A percentile compares a stretch with the other conserved stretches of the same genome.
Conservation (phyloP, 2,329 filamentous ascomycete genomes). For the Claviceps pusilla region DNA sequence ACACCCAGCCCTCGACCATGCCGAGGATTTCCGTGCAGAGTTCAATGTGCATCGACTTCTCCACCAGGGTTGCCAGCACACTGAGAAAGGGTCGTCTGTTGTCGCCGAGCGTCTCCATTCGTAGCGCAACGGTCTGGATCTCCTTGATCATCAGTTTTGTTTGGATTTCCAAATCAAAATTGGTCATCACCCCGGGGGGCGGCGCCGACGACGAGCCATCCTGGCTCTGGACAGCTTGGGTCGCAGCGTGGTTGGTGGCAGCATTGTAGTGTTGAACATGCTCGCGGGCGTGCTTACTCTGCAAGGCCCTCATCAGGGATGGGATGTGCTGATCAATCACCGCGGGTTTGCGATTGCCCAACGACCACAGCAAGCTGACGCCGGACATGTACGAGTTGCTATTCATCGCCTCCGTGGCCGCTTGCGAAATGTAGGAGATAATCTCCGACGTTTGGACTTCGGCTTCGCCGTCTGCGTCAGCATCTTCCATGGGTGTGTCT, state of each 20-base stretch:
- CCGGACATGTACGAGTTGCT: conserved; percentile 70
- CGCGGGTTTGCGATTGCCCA: conserved; percentile 69
- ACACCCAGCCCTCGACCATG: conserved; percentile 94
- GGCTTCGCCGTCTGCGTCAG: conserved; percentile 70
- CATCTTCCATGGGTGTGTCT: conserved; percentile 53
- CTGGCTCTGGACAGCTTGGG: conserved; percentile 28
- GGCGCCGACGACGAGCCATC: conserved; percentile 39
- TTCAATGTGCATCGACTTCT: conserved; percentile 76
- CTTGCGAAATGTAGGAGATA: conserved; percentile 65
- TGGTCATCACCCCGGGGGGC: conserved; percentile 42
- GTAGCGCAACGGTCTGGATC: conserved; percentile 77
- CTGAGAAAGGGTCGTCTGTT: conserved; percentile 86
- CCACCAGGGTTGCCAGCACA: conserved; percentile 83
- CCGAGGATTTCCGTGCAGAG: conserved; percentile 85
- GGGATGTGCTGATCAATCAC: conserved; percentile 82
- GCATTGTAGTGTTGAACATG: conserved; percentile 66
- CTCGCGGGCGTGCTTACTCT: conserved; percentile 81
- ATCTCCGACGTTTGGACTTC: conserved; percentile 78
- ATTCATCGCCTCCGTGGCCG: conserved; percentile 76
- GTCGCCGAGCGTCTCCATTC: conserved; percentile 86
- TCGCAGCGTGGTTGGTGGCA: conserved; percentile 34
- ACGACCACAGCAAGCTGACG: conserved; percentile 84
- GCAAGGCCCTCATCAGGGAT: conserved; percentile 83
- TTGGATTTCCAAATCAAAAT: conserved; percentile 75
- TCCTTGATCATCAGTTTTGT: conserved; percentile 87